Percentiles rank a stretch among this genome's conserved stretches.
These are phyloP conservation scores for Phytophthora hibernalis DNA, from an alignment of 352 stramenopile species.

Conservation along the genomic window DNA sequence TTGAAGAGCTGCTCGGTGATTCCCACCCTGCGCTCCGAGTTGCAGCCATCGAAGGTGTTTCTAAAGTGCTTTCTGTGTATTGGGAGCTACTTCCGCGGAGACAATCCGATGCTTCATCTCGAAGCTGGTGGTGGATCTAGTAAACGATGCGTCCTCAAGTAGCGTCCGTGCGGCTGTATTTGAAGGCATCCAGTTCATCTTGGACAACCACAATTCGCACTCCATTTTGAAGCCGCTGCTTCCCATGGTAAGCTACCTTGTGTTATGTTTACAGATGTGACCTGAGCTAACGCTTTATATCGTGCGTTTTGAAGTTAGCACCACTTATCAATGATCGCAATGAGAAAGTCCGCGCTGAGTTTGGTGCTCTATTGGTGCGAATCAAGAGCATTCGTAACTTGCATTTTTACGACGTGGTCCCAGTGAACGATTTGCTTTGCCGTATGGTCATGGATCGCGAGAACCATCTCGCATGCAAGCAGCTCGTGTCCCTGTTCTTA, in stretches of 20 bases:
- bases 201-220: constrained; percentile 90
- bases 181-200: constrained; percentile 84
- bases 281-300: constrained; percentile 9
- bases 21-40: constrained; percentile 79
- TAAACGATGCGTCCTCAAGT: constrained; percentile 80
- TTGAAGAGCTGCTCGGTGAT: constrained; percentile 78
- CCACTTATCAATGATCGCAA: constrained; percentile 87
- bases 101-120: constrained; percentile 87
- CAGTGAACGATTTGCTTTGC: constrained; percentile 77
- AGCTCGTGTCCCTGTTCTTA: constrained; percentile 83
- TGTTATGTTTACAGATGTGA: background rate
- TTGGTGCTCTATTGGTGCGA: constrained; percentile 77
- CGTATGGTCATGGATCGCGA: constrained; percentile 77
- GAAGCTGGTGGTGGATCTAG: constrained; percentile 82
- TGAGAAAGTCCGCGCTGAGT: constrained; percentile 83
- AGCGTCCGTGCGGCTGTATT: constrained; percentile 86
- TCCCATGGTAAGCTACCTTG: constrained; percentile 62
- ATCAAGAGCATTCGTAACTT: constrained; percentile 90
- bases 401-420: constrained; percentile 89
- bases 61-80: constrained; percentile 85
- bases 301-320: constrained; percentile 50
- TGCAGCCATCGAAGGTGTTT: constrained; percentile 80
- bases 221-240: constrained; percentile 85
- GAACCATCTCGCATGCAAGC: constrained; percentile 64
- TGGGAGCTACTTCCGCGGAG: constrained; percentile 83